Percentiles rank a stretch among this genome's conserved stretches.
Conservation (phyloP, 1,284 basidiomycete genomes). For the Leccinum pachyderme region DNA sequence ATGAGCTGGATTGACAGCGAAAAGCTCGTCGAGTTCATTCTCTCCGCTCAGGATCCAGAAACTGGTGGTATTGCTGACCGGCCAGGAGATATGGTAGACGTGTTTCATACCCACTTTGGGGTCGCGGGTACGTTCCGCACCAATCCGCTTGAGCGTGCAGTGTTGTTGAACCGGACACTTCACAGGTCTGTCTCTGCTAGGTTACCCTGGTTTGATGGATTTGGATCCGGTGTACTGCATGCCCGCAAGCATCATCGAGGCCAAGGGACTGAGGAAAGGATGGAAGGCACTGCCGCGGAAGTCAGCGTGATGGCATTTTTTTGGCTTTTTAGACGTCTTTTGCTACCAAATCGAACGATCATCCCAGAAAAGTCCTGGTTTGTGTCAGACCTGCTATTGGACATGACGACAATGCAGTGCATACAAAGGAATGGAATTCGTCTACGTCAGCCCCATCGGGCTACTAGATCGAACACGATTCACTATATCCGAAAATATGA, state of each 20-base stretch:
- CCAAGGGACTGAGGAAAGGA: conserved; percentile 59
- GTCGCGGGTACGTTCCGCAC: conserved; percentile 66
- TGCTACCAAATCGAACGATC: conserved; percentile 8
- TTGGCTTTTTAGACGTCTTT: conserved; percentile 4
- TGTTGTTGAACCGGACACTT: conserved; percentile 1
- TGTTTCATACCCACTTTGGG: conserved; percentile 95
- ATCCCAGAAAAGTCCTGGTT: neutral
- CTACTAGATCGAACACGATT: neutral
- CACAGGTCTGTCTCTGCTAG: conserved; percentile 81
- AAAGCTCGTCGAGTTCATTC: conserved; percentile 81
- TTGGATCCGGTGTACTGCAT: conserved; percentile 97
- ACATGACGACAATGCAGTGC: conserved; percentile 11
- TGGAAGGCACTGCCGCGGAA: conserved; percentile 61
- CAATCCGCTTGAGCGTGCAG: neutral
- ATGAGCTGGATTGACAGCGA: conserved; percentile 88
- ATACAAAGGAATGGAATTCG: conserved; percentile 22
- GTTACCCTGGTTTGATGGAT: conserved; percentile 81
- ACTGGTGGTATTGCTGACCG: conserved; percentile 93
- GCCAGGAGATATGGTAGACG: conserved; percentile 91
- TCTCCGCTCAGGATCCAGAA: conserved; percentile 88
- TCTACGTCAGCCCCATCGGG: conserved; percentile 2
- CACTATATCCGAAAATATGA: conserved; percentile 8
- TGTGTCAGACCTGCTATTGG: conserved; percentile 1
- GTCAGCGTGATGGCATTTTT: conserved; percentile 15
- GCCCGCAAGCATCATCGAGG: conserved; percentile 77